Conservation (phyloP, 805 yeast species). For the Kluyveromyces wickerhamii region DNA sequence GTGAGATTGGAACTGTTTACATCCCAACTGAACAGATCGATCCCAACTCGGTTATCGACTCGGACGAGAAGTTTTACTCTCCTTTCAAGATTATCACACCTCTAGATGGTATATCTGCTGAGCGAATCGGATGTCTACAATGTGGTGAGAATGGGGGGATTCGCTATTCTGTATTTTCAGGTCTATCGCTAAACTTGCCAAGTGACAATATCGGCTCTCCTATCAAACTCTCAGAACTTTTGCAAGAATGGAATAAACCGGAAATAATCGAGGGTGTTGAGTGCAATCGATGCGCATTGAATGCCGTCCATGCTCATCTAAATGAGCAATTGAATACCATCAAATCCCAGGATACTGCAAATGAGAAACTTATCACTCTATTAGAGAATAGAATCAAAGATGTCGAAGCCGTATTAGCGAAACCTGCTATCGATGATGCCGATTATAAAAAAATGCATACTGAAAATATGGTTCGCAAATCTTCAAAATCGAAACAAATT, state of each 20-base stretch:
- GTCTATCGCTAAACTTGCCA: conserved; percentile 65
- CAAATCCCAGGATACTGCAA: conserved; percentile 16
- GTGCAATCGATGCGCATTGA: conserved; percentile 85
- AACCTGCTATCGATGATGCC: conserved; percentile 72
- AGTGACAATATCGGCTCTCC: conserved; percentile 35
- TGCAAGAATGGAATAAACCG: conserved; percentile 62
- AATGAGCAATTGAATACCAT: conserved; percentile 30
- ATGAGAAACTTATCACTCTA: conserved; percentile 28
- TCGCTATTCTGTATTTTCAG: conserved; percentile 69
- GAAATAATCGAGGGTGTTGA: conserved; percentile 91
- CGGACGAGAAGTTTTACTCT: conserved; percentile 39
- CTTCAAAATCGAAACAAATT: conserved; percentile 78
- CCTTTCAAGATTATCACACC: conserved; percentile 65
- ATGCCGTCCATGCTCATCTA: conserved; percentile 48
- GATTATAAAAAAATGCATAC: conserved; percentile 67
- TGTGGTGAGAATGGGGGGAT: conserved; percentile 96
- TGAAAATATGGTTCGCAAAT: conserved; percentile 62
- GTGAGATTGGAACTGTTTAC: conserved; percentile 54
- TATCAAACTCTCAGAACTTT: conserved; percentile 43
- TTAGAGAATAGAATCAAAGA: conserved; percentile 40
- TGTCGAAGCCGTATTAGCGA: conserved; percentile 46
- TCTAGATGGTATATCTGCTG: conserved; percentile 83
- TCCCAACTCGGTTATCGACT: conserved; percentile 41
- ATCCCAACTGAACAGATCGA: conserved; percentile 74
- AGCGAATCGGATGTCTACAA: conserved; percentile 78